Conservation (phyloP, 257 asterid genomes). For the Primulina eburnea region DNA sequence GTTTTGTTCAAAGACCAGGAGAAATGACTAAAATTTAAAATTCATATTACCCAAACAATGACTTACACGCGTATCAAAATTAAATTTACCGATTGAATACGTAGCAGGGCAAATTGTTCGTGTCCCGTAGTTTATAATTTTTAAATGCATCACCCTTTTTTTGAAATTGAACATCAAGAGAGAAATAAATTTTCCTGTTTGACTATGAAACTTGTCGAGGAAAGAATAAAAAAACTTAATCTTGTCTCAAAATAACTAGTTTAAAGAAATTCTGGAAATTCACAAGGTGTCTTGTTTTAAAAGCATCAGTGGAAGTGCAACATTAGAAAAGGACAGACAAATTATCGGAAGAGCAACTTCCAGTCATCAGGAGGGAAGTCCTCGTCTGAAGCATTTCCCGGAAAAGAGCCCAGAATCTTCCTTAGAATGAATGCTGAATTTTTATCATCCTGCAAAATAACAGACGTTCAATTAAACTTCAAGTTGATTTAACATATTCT, state of each 20-base stretch:
- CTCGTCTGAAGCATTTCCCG: constrained; percentile 88
- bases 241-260: constrained; percentile 2
- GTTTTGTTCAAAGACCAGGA: too few relatives aligned
- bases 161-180: neutral
- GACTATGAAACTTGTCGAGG: neutral
- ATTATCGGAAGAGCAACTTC: constrained; percentile 9
- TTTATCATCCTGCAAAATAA: constrained; percentile 72
- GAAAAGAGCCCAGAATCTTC: constrained; percentile 79
- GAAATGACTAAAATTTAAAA: too few relatives aligned
- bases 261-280: constrained; percentile 1
- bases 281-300: neutral
- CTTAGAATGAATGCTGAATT: constrained; percentile 79
- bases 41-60: too few relatives aligned
- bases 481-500: constrained; percentile 60
- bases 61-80: too few relatives aligned
- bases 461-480: constrained; percentile 24
- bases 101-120: too few relatives aligned
- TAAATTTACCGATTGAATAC: too few relatives aligned
- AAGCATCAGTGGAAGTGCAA: constrained; percentile 11
- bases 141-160: too few relatives aligned
- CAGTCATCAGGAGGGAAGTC: constrained; percentile 77
- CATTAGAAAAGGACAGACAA: constrained; percentile 2
- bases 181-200: neutral
- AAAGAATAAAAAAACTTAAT: constrained; percentile 4
- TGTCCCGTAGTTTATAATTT: too few relatives aligned